Percentiles rank a stretch among this genome's conserved stretches.
Evolutionary conservation across 768 basidiomycete species (phyloP).

Genomic region (Collybiopsis confluens): DNA sequence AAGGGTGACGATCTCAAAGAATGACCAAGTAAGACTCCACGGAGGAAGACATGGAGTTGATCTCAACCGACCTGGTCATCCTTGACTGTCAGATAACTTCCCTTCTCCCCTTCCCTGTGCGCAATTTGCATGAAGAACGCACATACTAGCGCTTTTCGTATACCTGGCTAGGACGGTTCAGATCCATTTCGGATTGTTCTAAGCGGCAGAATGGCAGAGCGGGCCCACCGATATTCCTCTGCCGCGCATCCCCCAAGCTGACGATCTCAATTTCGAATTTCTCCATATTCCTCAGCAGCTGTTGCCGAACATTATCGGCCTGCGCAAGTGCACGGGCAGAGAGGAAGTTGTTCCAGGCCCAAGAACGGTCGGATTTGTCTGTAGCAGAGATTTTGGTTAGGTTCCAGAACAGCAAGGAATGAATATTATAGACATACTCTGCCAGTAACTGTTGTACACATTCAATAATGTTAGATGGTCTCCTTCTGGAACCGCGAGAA

Average conservation of each 20-base stretch:
- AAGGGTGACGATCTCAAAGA: slow-evolving; percentile 56
- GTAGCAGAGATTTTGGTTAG: neutral
- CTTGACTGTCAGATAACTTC: slow-evolving; percentile 86
- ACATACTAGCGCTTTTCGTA: slow-evolving; percentile 80
- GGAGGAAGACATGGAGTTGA: neutral
- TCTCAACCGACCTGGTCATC: slow-evolving; percentile 73
- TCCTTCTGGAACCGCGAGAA: slow-evolving; percentile 87
- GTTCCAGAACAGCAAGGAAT: neutral
- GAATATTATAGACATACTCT: slow-evolving; percentile 47
- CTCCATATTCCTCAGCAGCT: slow-evolving; percentile 90
- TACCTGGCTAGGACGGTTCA: too few species aligned
- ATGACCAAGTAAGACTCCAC: neutral
- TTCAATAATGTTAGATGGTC: slow-evolving; percentile 95
- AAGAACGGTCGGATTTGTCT: slow-evolving; percentile 79
- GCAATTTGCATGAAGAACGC: slow-evolving; percentile 99
- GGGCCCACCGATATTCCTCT: slow-evolving; percentile 20
- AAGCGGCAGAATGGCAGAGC: too few species aligned
- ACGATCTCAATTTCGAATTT: slow-evolving; percentile 77
- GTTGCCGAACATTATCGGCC: slow-evolving; percentile 90
- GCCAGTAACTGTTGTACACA: slow-evolving; percentile 88
- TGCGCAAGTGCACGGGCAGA: slow-evolving; percentile 79
- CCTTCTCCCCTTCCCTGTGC: slow-evolving; percentile 90
- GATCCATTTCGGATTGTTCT: too few species aligned
- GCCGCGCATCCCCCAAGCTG: slow-evolving; percentile 62
- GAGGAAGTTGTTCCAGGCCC: slow-evolving; percentile 90